Conservation (phyloP, 2,329 filamentous ascomycete species). For the Penicillium sumatraense region DNA sequence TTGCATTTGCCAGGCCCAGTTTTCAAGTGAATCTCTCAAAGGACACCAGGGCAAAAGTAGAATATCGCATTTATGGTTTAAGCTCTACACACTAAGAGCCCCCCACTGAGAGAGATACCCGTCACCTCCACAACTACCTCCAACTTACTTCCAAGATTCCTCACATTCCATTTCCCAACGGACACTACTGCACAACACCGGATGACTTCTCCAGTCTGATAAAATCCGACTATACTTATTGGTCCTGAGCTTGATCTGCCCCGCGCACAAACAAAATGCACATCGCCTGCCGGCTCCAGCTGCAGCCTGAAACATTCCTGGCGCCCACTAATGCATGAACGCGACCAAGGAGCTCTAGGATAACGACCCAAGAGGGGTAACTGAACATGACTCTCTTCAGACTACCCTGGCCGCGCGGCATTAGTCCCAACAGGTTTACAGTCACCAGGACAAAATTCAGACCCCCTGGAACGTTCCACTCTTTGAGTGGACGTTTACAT, state of each 20-base stretch:
- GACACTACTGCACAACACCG: neutral
- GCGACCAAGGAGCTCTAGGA: constrained; percentile 5
- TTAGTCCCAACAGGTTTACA: neutral
- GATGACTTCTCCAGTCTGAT: constrained; percentile 7
- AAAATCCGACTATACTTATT: constrained; percentile 9
- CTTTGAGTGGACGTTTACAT: neutral
- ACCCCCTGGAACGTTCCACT: neutral
- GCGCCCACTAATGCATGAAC: constrained; percentile 14
- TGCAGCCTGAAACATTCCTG: constrained; percentile 19
- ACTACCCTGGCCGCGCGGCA: neutral
- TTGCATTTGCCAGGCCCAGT: neutral
- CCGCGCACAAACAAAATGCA: constrained; percentile 6
- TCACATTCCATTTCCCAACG: neutral
- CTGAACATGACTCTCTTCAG: neutral
- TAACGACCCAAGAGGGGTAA: neutral
- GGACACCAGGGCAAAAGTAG: neutral
- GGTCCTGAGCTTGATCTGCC: constrained; percentile 19
- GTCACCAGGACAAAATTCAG: neutral
- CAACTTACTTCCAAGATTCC: neutral
- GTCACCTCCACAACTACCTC: neutral
- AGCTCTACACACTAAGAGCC: neutral
- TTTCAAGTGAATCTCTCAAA: neutral
- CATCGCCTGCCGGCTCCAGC: constrained; percentile 2
- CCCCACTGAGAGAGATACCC: neutral
- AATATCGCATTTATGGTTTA: neutral